Base-by-base conservation (phyloP, 2,329 filamentous ascomycete genomes). In the Emmonsiellopsis sp. region DNA sequence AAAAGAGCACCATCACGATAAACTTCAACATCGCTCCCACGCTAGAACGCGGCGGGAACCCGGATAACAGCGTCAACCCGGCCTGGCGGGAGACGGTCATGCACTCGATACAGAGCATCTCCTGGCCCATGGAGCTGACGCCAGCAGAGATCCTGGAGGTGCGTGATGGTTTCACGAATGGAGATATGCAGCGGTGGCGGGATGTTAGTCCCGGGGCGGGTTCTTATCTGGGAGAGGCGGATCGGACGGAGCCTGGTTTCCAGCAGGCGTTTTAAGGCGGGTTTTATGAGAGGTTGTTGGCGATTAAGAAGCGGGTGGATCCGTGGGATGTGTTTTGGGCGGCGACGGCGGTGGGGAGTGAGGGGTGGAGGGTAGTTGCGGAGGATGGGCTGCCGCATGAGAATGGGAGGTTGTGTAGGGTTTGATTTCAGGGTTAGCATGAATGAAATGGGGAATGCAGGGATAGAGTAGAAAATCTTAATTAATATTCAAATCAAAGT, bases 291-390 rank as follows among this genome's bases (percentile, higher is more conserved):
- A 60, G 54, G 2, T 60, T 74, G 21, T 55, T 63, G 2, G 6
- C 55, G 5, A 62, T 75, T 31, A 75, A 75, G 65, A 54, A 61
- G 6, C 67, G 68, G 50, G 73, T 68, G 56, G 73, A 75, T 56
- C 71, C 71, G 5, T 14, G 63, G 0, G 61, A 62, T 5, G 49
- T 80, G 6, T 77, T 77, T 34, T 77, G 77, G 51, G 75, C 71
- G 6, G 60, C 60, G 6, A 74, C 69, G 17, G 73, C 68, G 5
- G 78, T 82, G 5, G 78, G 77, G 0, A 78, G 75, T 53, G 78
- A 81, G 49, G 60, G 43, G 11, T 56, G 56, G 54, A 14, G 13
- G 17, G 31, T 37, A 14, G 5, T 39, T 3, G 9, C 36, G 3
- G 36, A 39, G 36, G 13, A 39, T 39, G 36, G 36, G 13, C 36